Evolutionary conservation across 306 rosid species (phyloP), one percentile per base, ranked within the genome.

Genomic region (Citrullus mucosospermus): DNA sequence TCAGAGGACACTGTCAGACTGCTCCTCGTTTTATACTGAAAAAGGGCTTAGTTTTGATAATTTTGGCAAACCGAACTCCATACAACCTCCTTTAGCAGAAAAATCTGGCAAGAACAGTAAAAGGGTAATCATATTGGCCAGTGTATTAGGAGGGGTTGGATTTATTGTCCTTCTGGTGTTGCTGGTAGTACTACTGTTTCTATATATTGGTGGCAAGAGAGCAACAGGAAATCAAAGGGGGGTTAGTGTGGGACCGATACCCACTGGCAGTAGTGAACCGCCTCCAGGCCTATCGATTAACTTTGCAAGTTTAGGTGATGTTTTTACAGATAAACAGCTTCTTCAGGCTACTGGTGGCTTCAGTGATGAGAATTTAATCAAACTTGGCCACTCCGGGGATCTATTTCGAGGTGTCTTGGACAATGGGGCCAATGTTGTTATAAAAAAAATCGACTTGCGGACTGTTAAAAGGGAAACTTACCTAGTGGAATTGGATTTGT

Each of bases 341-440:
- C 97, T 92, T 78, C 92, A 88, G 81, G 97, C 98, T 68, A 85
- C 96, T 0, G 84, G 84, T 75, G 93, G 93, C 70, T 92, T 95
- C 69, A 87, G 81, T 8, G 87, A 90, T 66, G 65, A 86, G 70
- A 95, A 84, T 84, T 87, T 95, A 65, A 85, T 92, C 66, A 95
- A 92, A 82, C 83, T 83, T 34, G 97, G 98, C 51, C 97, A 86
- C 82, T 84, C 96, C 0, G 98, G 98, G 77, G 97, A 95, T 80
- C 85, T 95, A 54, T 91, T 86, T 84, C 83, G 80, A 4, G 98
- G 98, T 38, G 84, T 89, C 60, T 78, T 92, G 85, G 98, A 95
- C 74, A 85, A 84, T 82, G 98, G 97, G 78, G 78, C 91, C 22
- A 85, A 84, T 58, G 90, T 89, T 5, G 89, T 88, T 62, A 78